phyloP scores from a whole-genome alignment of 169 alveolate genomes.

The Cardiosporidium cionae region DNA sequence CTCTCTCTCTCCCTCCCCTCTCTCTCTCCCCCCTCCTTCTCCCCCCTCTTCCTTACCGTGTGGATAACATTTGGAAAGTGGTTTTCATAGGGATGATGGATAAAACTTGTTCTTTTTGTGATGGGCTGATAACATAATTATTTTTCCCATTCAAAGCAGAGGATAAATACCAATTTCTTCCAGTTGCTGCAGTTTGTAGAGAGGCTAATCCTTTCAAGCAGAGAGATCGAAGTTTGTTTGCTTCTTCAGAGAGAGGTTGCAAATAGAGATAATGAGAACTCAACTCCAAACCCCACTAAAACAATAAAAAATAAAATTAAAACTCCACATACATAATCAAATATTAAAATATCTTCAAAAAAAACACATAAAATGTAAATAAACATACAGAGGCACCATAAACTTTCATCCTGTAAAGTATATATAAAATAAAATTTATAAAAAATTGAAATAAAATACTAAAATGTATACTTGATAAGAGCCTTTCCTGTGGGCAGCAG shows the following conservation, averaged over 20 bases:
- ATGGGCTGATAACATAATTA: too few species aligned
- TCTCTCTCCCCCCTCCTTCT: too few species aligned
- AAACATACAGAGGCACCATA: not conserved
- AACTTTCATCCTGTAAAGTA: not conserved
- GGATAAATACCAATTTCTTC: not conserved
- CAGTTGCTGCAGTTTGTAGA: slow-evolving; percentile 15
- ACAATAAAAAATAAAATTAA: not conserved
- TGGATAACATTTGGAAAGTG: too few species aligned
- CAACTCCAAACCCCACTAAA: slow-evolving; percentile 15
- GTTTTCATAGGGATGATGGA: too few species aligned
- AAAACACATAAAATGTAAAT: not conserved
- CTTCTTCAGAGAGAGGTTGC: not conserved
- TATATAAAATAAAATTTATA: not conserved
- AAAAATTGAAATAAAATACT: not conserved
- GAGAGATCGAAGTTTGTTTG: not conserved
- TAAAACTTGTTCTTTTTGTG: too few species aligned
- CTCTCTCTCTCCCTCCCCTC: too few species aligned
- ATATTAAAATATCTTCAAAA: not conserved
- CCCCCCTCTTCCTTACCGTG: too few species aligned
- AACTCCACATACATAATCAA: not conserved
- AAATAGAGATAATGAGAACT: slow-evolving; percentile 1
- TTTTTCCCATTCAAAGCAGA: too few species aligned
- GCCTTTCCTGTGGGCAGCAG: too few species aligned
- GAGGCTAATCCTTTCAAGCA: slow-evolving; percentile 15
- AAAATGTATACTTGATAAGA: too few species aligned